Conservation (phyloP, 495 filamentous ascomycete species). For the Astrothelium macrocarpum region DNA sequence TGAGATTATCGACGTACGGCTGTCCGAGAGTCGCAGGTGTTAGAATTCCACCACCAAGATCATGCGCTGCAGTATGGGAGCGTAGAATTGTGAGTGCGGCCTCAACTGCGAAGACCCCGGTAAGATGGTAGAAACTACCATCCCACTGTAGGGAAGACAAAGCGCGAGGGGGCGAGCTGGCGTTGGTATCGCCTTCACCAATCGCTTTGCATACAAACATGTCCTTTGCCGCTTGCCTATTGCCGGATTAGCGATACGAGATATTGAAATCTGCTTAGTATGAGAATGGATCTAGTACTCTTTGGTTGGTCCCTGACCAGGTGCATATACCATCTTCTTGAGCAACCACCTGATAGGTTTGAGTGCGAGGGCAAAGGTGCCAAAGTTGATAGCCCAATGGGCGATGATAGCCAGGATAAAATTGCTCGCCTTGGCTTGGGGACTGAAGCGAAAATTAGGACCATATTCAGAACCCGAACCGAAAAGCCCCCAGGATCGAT, state of each 20-base stretch:
- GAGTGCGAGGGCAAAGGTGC: constrained; percentile 43
- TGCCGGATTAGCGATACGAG: too few species aligned
- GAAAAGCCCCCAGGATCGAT: constrained; percentile 69
- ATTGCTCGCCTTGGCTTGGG: constrained; percentile 56
- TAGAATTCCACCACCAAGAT: constrained; percentile 59
- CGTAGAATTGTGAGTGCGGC: constrained; percentile 62
- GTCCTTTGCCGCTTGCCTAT: constrained; percentile 21
- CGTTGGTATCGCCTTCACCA: constrained; percentile 31
- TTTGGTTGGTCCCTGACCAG: constrained; percentile 56
- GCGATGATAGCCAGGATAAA: constrained; percentile 45
- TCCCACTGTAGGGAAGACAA: constrained; percentile 49
- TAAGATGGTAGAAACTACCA: constrained; percentile 60
- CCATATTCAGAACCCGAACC: constrained; percentile 56
- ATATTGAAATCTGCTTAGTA: too few species aligned
- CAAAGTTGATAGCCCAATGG: constrained; percentile 47
- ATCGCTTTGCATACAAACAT: constrained; percentile 57
- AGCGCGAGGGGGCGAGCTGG: constrained; percentile 38
- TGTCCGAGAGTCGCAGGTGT: constrained; percentile 81
- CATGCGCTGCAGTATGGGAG: constrained; percentile 47
- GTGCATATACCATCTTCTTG: constrained; percentile 46
- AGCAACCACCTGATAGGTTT: constrained; percentile 46
- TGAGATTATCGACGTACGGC: constrained; percentile 60
- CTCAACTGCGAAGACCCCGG: constrained; percentile 56
- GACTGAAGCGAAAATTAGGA: constrained; percentile 58
- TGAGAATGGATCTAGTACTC: constrained; percentile 36